Evolutionary conservation across 306 rosid genomes (phyloP), one percentile per base, ranked within the genome.

Genomic region (Fragaria vesca): DNA sequence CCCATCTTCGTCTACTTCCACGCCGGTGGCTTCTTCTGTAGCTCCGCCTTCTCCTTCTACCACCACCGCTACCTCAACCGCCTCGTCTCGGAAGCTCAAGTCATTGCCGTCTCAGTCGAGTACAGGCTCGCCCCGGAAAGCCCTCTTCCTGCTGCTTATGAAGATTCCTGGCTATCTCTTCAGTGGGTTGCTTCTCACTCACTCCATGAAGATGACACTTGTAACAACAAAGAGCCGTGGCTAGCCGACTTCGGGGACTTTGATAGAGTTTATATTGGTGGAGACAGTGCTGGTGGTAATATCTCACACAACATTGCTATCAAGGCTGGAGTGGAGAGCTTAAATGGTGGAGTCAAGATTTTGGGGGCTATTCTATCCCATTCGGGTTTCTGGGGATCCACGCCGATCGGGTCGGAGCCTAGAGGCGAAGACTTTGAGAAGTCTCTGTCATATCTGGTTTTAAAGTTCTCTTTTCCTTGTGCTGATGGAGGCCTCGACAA

Each of bases 1-100:
- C 89, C 93, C 5, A 38, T 89, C 73, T 73, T 88, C 78, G 82
- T 85, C 54, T 89, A 83, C 78, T 85, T 78, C 60, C 93, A 87
- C 15, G 90, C 86, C 0, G 89, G 90, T 2, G 87, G 48, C 0
- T 81, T 86, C 68, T 43, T 75, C 80, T 0, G 75, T 0, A 85
- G 78, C 34, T 86, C 93, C 0, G 82, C 89, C 8, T 87, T 87
- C 79, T 79, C 91, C 51, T 67, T 52, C 51, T 75, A 60, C 74
- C 77, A 78, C 76, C 87, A 85, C 3, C 80, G 76, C 21, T 84
- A 76, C 76, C 83, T 87, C 74, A 87, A 80, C 78, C 79, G 66
- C 8, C 15, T 90, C 13, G 87, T 86, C 6, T 79, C 88, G 0
- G n/a, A 82, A 46, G 71, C 87, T 26, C 78, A 82, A 4, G 86